Base-by-base conservation (phyloP, 2,329 filamentous ascomycete species). In the Scorias spongiosa region DNA sequence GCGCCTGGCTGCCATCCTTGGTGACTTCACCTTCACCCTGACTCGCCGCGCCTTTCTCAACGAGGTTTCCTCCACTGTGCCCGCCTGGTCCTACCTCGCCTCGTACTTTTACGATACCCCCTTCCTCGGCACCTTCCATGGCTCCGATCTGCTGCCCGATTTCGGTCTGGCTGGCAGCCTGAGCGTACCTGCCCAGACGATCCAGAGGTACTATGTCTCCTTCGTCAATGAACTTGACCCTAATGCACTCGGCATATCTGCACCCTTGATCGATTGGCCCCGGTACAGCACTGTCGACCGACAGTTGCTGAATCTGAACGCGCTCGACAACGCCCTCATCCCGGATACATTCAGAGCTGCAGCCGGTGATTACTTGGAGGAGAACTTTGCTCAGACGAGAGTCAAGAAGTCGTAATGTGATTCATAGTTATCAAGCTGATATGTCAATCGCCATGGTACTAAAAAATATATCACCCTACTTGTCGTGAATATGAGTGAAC, bases 41-140 rank as follows among this genome's bases (percentile, higher is more conserved):
- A 75, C 76, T 0, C 76, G 84, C 1, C 76, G 84, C 12, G 47
- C 70, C 5, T 79, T 84, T 58, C 71, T 91, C 17, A 56, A 68
- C 10, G 46, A 55, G 0, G 60, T 75, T 1, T 70, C 76, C 48
- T 77, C 78, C 0, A 52, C 61, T 29, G 75, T 86, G 0, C 76
- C 78, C 0, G 65, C 68, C 1, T 91, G 82, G 82, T 84, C 80
- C 0, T 91, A 87, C 62, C 71, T 91, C 1, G 65, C 79, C 0
- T 80, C 76, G 0, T 88, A 88, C 63, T 62, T 81, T 64, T 76
- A 80, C 56, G 79, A 79, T 9, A 80, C 77, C 0, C 80, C 84
- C 0, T 62, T 88, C 40, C 60, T 89, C 0, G 84, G 85, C 14
- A 88, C 83, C 0, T 82, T 85, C 62, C 85, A 91, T 58, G 80